Evolutionary conservation across 2,329 filamentous ascomycete genomes (phyloP).

Genomic region (Exophiala dermatitidis): DNA sequence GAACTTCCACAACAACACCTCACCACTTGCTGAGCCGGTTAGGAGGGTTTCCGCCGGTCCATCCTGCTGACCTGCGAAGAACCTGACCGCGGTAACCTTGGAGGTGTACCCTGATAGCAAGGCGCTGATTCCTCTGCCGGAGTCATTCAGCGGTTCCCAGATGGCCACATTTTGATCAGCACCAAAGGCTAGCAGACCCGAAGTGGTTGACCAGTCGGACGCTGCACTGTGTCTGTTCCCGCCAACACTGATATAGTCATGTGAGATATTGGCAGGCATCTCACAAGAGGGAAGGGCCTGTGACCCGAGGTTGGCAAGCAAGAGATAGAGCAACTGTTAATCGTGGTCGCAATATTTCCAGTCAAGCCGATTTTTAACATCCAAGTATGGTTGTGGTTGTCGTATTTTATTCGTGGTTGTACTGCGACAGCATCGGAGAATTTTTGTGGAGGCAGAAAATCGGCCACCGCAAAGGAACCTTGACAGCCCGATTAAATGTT

Average conservation of each 20-base stretch:
- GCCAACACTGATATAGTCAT: constrained; percentile 62
- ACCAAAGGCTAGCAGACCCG: constrained; percentile 74
- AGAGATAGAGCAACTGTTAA: neutral
- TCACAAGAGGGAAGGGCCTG: neutral
- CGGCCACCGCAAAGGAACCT: too few species aligned
- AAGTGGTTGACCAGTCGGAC: constrained; percentile 72
- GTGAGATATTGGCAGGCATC: constrained; percentile 11
- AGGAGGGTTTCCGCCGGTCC: constrained; percentile 54
- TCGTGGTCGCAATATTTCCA: neutral
- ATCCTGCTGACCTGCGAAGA: constrained; percentile 50
- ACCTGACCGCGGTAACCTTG: constrained; percentile 74
- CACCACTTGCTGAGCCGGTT: constrained; percentile 74
- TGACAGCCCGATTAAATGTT: too few species aligned
- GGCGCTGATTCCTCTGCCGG: constrained; percentile 52
- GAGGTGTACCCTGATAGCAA: constrained; percentile 71
- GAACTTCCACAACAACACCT: constrained; percentile 57
- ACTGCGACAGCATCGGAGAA: too few species aligned
- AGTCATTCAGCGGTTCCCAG: constrained; percentile 57
- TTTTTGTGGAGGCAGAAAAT: too few species aligned
- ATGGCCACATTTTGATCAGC: constrained; percentile 81
- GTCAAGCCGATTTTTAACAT: too few species aligned
- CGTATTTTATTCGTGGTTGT: too few species aligned
- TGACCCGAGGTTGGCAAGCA: neutral
- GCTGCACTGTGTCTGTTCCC: constrained; percentile 85
- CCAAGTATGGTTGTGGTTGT: too few species aligned